These are phyloP conservation scores for Cynara cardunculus DNA, from an alignment of 129 eudicot genomes.

Conservation along the genomic window DNA sequence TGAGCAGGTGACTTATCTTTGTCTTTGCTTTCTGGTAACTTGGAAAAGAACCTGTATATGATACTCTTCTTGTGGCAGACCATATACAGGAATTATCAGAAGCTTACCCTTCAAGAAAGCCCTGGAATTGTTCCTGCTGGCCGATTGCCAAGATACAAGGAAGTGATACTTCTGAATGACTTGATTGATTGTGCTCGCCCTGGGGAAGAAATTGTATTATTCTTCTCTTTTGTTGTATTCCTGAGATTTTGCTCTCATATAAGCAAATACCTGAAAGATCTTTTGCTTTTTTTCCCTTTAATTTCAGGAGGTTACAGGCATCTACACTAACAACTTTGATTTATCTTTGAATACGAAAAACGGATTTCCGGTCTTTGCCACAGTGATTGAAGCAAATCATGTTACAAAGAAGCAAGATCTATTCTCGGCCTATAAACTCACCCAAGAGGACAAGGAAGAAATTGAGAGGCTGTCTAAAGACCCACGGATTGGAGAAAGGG, in stretches of 20 bases:
- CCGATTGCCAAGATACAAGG: constrained; percentile 94
- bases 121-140: constrained; percentile 99
- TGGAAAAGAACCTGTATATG: not conserved
- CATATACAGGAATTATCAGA: constrained; percentile 89
- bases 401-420: constrained; percentile 94
- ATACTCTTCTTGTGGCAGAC: constrained; percentile 46
- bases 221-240: constrained; percentile 2
- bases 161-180: constrained; percentile 94
- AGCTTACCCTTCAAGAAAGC: constrained; percentile 96
- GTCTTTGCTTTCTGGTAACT: not conserved
- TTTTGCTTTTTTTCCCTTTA: not conserved
- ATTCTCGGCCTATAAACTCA: constrained; percentile 94
- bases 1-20: constrained; percentile 64
- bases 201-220: constrained; percentile 90
- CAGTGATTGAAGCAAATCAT: constrained; percentile 94
- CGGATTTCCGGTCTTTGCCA: constrained; percentile 95
- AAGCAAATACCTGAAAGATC: not conserved
- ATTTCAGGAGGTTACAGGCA: constrained; percentile 90
- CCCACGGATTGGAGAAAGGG: constrained; percentile 96
- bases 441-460: constrained; percentile 95
- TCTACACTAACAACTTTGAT: constrained; percentile 94
- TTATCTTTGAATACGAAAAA: constrained; percentile 88
- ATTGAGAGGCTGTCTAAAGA: constrained; percentile 86
- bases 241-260: not conserved
- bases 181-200: constrained; percentile 97